A percentile compares a stretch with the other conserved stretches of the same genome.
Conservation (phyloP, 352 stramenopile species). For the Sclerospora graminicola region DNA sequence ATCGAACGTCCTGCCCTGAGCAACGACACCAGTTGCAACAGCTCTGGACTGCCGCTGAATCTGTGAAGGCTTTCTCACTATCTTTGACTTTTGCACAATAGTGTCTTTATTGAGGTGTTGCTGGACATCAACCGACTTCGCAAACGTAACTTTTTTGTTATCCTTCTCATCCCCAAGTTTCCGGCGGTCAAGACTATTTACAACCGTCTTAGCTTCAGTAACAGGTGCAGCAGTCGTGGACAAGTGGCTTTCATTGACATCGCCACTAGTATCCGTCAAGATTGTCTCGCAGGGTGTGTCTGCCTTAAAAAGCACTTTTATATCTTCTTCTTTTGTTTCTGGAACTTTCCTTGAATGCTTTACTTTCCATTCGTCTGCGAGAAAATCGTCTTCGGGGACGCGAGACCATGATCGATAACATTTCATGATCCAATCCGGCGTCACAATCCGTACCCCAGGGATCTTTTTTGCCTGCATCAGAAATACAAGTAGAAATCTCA, state of each 20-base stretch:
- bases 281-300: background rate
- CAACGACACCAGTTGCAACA: slow-evolving; percentile 56
- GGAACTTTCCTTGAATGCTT: slow-evolving; percentile 25
- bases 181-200: slow-evolving; percentile 11
- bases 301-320: background rate
- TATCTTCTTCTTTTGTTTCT: slow-evolving; percentile 9
- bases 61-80: slow-evolving; percentile 25
- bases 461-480: slow-evolving; percentile 42
- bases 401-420: slow-evolving; percentile 60
- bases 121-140: slow-evolving; percentile 21
- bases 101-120: slow-evolving; percentile 16
- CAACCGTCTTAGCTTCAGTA: slow-evolving; percentile 9
- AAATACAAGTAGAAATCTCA: background rate
- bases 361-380: slow-evolving; percentile 51
- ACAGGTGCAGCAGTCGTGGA: slow-evolving; percentile 1
- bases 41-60: slow-evolving; percentile 14
- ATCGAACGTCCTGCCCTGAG: slow-evolving; percentile 72
- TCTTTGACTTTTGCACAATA: slow-evolving; percentile 14
- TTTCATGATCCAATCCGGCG: slow-evolving; percentile 73
- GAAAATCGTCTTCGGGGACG: slow-evolving; percentile 50
- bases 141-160: slow-evolving; percentile 58
- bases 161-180: slow-evolving; percentile 12
- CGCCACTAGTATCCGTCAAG: slow-evolving; percentile 1
- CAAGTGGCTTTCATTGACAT: slow-evolving; percentile 4
- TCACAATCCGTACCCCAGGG: slow-evolving; percentile 50